Evolutionary conservation across 768 basidiomycete genomes (phyloP), one percentile per base, ranked within the genome.

Genomic region (Sarcodon aspratus): DNA sequence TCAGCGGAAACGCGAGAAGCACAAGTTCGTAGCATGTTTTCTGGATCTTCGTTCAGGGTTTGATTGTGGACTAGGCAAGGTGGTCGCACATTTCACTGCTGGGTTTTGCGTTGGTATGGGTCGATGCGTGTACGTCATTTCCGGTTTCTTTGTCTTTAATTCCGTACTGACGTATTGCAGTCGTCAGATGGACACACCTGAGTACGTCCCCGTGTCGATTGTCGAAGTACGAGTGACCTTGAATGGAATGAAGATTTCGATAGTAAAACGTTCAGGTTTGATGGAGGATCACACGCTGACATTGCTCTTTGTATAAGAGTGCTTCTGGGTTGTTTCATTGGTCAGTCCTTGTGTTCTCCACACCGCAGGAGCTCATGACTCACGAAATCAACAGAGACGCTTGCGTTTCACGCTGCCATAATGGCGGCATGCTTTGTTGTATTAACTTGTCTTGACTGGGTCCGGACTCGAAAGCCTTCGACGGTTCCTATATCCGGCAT

Each of bases 161-260:
- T 46, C 9, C 12, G 37, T 12, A 13, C 50, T 54, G 17, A 48
- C 9, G 34, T 46, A 13, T 34, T 33, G 7, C 52, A 89, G 87
- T 87, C 61, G 87, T 90, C 47, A 69, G 87, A 54, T 90, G 85
- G 83, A 78, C 79, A 33, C 76, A 85, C 54, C 66, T 85, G 1
- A 74, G 82, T 84, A 56, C 4, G 71, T 56, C n/a, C 45, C 7
- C 36, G 18, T 31, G 45, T 15, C 13, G 36, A 34, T 46, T 34
- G 35, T 17, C 43, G 15, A 32, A 51, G 15, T 9, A 17, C 34
- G 17, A 35, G 32, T 21, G 32, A 38, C 15, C 32, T 18, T 12
- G 27, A 40, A 44, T n/a, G 46, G 33, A 42, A 21, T 42, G 46
- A 49, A 4, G 44, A 47, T 15, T 18, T 48, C 52, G 44, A 48